A percentile compares a stretch with the other conserved stretches of the same genome.
These are phyloP conservation scores for Trichoderma gamsii DNA, from an alignment of 495 filamentous ascomycete genomes.

Conservation along the genomic window DNA sequence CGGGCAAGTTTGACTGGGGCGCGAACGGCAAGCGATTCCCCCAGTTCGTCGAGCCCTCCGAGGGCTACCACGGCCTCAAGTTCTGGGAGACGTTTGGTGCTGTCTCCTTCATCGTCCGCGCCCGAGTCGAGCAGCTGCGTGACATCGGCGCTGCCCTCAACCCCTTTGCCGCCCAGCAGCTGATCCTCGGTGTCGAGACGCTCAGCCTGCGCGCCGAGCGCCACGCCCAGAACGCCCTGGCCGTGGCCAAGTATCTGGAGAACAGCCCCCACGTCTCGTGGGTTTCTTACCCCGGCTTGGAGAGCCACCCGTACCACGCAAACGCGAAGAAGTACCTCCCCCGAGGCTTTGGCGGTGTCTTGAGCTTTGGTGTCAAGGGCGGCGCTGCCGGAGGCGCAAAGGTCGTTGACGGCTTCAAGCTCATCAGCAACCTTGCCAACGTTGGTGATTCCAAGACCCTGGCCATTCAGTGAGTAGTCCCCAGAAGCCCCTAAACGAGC, in stretches of 20 bases:
- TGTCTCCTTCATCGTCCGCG: constrained; percentile 75
- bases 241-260: constrained; percentile 79
- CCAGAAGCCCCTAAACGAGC: neutral
- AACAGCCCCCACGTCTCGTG: constrained; percentile 77
- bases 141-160: constrained; percentile 82
- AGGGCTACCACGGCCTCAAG: constrained; percentile 92
- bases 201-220: constrained; percentile 79
- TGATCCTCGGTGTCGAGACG: constrained; percentile 87
- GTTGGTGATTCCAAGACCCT: constrained; percentile 81
- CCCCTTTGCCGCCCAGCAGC: constrained; percentile 92
- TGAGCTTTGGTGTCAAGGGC: constrained; percentile 91
- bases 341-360: constrained; percentile 83
- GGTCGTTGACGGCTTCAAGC: constrained; percentile 89
- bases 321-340: constrained; percentile 84
- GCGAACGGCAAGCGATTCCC: constrained; percentile 83
- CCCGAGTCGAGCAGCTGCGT: constrained; percentile 73
- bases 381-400: constrained; percentile 73
- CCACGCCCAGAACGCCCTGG: constrained; percentile 78
- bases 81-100: constrained; percentile 95
- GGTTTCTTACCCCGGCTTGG: constrained; percentile 91
- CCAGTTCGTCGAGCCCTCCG: constrained; percentile 84
- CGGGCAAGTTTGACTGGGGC: constrained; percentile 96
- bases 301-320: constrained; percentile 73
- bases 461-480: constrained; percentile 60
- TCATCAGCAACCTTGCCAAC: constrained; percentile 87